Conservation (phyloP, 2,329 filamentous ascomycete genomes). For the Endocalyx cinctus region DNA sequence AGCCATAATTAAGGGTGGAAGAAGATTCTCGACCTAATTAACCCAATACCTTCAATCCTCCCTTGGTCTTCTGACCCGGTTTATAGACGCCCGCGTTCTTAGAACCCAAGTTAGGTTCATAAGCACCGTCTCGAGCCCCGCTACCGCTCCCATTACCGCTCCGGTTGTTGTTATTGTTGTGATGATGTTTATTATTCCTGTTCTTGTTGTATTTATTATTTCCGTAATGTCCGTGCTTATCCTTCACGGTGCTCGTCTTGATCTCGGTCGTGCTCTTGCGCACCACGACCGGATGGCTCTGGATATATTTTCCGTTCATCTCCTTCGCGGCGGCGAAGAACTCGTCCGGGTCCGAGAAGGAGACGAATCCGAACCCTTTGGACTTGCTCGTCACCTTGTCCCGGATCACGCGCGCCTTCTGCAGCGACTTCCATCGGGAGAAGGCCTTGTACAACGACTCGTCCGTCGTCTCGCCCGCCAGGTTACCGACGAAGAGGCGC, state of each 20-base stretch:
- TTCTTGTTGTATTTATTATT: slow-evolving; percentile 25
- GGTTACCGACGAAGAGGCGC: slow-evolving; percentile 91
- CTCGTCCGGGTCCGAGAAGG: slow-evolving; percentile 90
- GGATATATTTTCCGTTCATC: slow-evolving; percentile 99
- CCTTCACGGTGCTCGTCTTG: slow-evolving; percentile 66
- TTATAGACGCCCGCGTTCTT: slow-evolving; percentile 53
- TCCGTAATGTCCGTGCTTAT: slow-evolving; percentile 33
- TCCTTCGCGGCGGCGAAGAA: slow-evolving; percentile 95
- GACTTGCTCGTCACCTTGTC: slow-evolving; percentile 96
- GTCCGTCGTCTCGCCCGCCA: slow-evolving; percentile 95
- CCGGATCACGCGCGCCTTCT: slow-evolving; percentile 88
- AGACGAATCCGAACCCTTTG: slow-evolving; percentile 94
- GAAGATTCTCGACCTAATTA: too few species aligned
- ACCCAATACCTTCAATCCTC: slow-evolving; percentile 57
- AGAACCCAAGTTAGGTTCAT: slow-evolving; percentile 49
- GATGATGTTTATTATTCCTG: slow-evolving; percentile 29
- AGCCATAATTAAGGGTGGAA: too few species aligned
- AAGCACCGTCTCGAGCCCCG: slow-evolving; percentile 24
- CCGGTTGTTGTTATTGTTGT: slow-evolving; percentile 29
- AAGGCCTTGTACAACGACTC: slow-evolving; percentile 95
- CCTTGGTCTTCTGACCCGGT: slow-evolving; percentile 63
- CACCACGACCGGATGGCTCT: slow-evolving; percentile 86
- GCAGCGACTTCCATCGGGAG: slow-evolving; percentile 77
- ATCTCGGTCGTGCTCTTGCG: slow-evolving; percentile 90
- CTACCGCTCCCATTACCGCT: slow-evolving; percentile 26